A percentile compares a stretch with the other conserved stretches of the same genome.
Conservation (phyloP, 1,284 basidiomycete species). For the Leccinum holopus region DNA sequence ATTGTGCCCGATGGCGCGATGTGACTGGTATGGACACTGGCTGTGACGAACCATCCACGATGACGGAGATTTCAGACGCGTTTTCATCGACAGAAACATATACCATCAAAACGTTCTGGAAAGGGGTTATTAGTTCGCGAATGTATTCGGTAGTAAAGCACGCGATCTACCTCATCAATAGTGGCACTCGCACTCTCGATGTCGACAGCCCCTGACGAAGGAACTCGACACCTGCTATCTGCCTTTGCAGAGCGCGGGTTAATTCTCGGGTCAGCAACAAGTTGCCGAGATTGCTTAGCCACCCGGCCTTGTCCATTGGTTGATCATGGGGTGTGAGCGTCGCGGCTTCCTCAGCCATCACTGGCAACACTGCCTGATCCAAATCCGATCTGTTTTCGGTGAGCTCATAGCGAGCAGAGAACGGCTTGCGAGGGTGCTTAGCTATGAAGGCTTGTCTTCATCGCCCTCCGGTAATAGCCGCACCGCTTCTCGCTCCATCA, state of each 20-base stretch:
- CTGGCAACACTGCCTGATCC: neutral
- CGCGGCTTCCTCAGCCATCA: neutral
- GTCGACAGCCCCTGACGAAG: constrained; percentile 10
- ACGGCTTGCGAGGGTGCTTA: neutral
- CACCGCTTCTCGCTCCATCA: neutral
- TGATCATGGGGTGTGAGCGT: neutral
- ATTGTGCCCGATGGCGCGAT: constrained; percentile 20
- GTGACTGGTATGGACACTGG: constrained; percentile 22
- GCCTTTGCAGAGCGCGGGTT: constrained; percentile 54
- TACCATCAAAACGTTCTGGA: constrained; percentile 30
- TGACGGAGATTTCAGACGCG: constrained; percentile 25
- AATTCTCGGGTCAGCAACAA: constrained; percentile 37
- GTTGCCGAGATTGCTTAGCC: neutral
- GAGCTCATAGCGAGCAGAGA: neutral
- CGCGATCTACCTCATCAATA: constrained; percentile 28
- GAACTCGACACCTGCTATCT: constrained; percentile 37
- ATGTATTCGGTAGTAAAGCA: neutral
- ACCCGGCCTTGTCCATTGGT: neutral
- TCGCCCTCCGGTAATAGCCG: neutral
- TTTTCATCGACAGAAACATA: constrained; percentile 21
- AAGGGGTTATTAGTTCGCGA: constrained; percentile 9
- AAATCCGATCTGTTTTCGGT: neutral
- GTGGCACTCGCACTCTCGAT: constrained; percentile 7
- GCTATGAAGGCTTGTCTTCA: neutral
- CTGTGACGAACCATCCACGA: constrained; percentile 23